These are phyloP conservation scores for Russula sp. DNA, from an alignment of 768 basidiomycete genomes.

Conservation along the genomic window DNA sequence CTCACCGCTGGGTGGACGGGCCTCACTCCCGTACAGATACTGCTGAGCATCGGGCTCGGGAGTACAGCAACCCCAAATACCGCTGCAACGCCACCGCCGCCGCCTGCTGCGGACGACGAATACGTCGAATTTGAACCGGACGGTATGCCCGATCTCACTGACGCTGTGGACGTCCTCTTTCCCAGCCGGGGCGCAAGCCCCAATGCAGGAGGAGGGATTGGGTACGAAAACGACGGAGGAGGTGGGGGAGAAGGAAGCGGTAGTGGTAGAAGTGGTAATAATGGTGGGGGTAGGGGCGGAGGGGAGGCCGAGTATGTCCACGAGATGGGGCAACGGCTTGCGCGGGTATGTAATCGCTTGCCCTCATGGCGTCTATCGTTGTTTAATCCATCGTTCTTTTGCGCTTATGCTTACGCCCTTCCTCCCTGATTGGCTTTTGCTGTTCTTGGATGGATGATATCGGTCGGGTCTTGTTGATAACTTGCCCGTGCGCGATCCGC, in stretches of 20 bases:
- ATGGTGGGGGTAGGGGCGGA: conserved; percentile 34
- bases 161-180: conserved; percentile 66
- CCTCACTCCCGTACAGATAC: conserved; percentile 57
- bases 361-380: neutral
- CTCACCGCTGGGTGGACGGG: conserved; percentile 78
- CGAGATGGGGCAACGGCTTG: conserved; percentile 69
- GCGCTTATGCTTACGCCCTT: neutral
- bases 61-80: neutral
- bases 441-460: neutral
- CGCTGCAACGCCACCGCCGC: neutral
- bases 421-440: conserved; percentile 1
- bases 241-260: conserved; percentile 61
- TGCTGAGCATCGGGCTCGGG: conserved; percentile 68
- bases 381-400: neutral
- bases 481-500: neutral
- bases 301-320: conserved; percentile 66
- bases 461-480: neutral
- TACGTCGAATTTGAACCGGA: conserved; percentile 69
- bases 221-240: conserved; percentile 32
- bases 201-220: conserved; percentile 27
- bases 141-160: conserved; percentile 60
- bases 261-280: conserved; percentile 49
- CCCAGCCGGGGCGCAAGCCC: conserved; percentile 37
- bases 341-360: conserved; percentile 46
- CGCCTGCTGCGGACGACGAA: conserved; percentile 26